Evolutionary conservation across 805 yeast species (phyloP), one percentile per base, ranked within the genome.

Genomic region (Ogataea allantospora): DNA sequence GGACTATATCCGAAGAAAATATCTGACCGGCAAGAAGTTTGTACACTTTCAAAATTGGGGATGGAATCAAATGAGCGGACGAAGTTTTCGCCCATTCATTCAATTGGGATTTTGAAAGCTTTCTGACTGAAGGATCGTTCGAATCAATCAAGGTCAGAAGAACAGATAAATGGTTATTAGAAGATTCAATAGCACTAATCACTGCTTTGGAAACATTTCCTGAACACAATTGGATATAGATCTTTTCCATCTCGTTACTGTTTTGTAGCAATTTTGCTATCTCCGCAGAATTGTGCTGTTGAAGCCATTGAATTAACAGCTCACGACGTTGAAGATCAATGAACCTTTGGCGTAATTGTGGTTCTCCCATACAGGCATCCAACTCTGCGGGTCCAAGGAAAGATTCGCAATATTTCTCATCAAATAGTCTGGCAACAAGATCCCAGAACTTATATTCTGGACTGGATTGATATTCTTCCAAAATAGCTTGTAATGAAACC

Each of bases 121-220:
- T 52, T 33, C 68, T 67, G 3, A 83, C 80, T 1, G 70, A 67
- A 1, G 70, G 70, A 47, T 81, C 84, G 48, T 83, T 81, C 0
- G 93, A 80, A 22, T 86, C 95, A 6, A 83, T 57, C 28, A 84
- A 63, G 0, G 96, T 72, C 9, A 91, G 58, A 18, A 87, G 53
- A 0, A 77, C 77, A 0, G 95, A 78, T 13, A 91, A 60, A 57
- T 89, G 95, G 5, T 73, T 62, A 51, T 85, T 84, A 7, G 71
- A 70, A 0, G 83, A 60, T n/a, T 70, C 63, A 2, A 79, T 60
- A 1, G 96, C 89, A 3, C 66, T 43, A 20, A 68, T 66, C 5
- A 80, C 67, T 1, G 98, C 97, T 18, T 67, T 67, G 7, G 70
- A 64, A 19, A 87, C 52, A 39, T 81, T 75, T 37, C 83, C 80